Evolutionary conservation across 352 stramenopile genomes (phyloP), one percentile per base, ranked within the genome.

Genomic region (Pythium guiyangense): DNA sequence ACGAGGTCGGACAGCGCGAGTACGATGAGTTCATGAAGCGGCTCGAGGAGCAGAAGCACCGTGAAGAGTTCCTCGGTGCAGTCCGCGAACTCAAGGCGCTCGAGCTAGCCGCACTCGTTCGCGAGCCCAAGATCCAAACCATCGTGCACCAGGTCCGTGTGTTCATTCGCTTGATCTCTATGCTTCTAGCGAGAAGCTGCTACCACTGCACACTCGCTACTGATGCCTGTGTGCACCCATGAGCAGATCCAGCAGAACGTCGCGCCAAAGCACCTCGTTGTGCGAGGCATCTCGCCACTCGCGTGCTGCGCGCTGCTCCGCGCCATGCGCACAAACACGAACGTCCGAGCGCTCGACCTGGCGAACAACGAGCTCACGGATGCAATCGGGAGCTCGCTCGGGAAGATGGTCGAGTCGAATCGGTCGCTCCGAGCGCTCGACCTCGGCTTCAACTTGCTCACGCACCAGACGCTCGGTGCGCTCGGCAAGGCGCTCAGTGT

Each of bases 371-470:
- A 53, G 2, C 70, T 90, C 12, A 67, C 57, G 9, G 80, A 88
- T 35, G 49, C 63, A 6, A 54, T 86, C 15, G 70, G 61, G 14
- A 60, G 62, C 10, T 60, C 70, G 0, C 50, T 88, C 10, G 66
- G 68, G 10, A 83, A 81, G 46, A 77, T 88, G 76, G 25, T 90
- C n/a, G 57, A 67, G 15, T 53, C 63, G 14, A 90, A 90, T 69
- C 78, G 77, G 55, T 65, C 54, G 22, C 55, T 90, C 18, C 67
- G 63, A 18, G 64, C 67, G 8, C 64, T 90, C 26, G 75, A 88
- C 57, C 49, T 90, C n/a, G 67, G 72, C 3, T 79, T 76, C 42
- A 90, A 90, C 45, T 52, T 55, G 14, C 69, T 90, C 39, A 83
- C 77, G 1, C 71, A 67, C 14, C 47, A 53, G 0, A 68, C 71